A percentile compares a stretch with the other conserved stretches of the same genome.
These are phyloP conservation scores for Saururus chinensis DNA, from an alignment of 164 flowering plant genomes.

Conservation along the genomic window DNA sequence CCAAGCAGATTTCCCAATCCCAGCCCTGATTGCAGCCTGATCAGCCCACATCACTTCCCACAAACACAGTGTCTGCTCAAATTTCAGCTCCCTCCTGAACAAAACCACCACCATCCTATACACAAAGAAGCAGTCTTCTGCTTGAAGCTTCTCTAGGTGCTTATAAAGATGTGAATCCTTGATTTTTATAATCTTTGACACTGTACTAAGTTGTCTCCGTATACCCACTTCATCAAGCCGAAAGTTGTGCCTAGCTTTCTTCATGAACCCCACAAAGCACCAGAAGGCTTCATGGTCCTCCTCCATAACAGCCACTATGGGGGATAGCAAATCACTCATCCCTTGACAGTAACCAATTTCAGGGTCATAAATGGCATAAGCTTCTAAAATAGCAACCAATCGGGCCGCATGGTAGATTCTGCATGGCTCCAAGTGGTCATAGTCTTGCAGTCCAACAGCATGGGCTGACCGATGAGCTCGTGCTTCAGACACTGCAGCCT, in stretches of 20 bases:
- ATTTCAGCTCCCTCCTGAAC: constrained; percentile 75
- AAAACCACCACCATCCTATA: constrained; percentile 98
- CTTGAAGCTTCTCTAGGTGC: constrained; percentile 79
- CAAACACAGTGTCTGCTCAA: constrained; percentile 79
- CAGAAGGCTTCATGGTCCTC: constrained; percentile 95
- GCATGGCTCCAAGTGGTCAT: constrained; percentile 69
- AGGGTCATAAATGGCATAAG: constrained; percentile 78
- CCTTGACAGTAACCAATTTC: constrained; percentile 99
- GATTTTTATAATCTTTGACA: constrained; percentile 74
- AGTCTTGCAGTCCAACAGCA: constrained; percentile 75
- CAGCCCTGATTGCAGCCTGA: constrained; percentile 85
- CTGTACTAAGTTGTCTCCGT: constrained; percentile 64
- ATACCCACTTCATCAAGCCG: constrained; percentile 91
- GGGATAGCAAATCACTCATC: constrained; percentile 96
- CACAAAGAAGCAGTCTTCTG: constrained; percentile 92
- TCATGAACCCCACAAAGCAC: constrained; percentile 97
- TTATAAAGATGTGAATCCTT: constrained; percentile 85
- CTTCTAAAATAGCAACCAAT: constrained; percentile 87
- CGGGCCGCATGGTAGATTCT: constrained; percentile 87
- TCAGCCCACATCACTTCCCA: constrained; percentile 99
- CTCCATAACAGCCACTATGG: constrained; percentile 61
- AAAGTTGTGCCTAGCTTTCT: constrained; percentile 84
- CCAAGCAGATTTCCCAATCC: constrained; percentile 83
- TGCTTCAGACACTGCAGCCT: constrained; percentile 54
- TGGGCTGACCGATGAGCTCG: constrained; percentile 61